Evolutionary conservation across 768 basidiomycete genomes (phyloP).

Genomic region (Psilocybe azurescens): DNA sequence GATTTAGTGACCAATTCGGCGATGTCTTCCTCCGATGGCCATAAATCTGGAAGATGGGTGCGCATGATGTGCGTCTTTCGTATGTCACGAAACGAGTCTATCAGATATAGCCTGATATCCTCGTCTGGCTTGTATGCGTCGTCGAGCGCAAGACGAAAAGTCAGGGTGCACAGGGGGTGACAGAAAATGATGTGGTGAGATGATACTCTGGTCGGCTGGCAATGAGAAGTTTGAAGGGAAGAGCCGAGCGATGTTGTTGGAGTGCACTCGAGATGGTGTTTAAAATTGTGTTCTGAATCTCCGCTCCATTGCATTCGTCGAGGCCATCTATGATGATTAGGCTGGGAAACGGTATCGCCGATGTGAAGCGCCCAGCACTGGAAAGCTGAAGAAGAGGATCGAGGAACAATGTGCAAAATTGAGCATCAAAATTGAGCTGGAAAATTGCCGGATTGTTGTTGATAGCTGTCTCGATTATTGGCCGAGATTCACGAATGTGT

Average conservation of each 20-base stretch:
- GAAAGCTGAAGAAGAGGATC: background rate
- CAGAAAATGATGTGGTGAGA: slow-evolving; percentile 3
- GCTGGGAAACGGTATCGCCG: too few species aligned
- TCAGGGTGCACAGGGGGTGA: background rate
- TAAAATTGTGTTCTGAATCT: slow-evolving; percentile 9
- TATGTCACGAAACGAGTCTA: slow-evolving; percentile 1
- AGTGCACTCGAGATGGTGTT: background rate
- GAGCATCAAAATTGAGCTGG: background rate
- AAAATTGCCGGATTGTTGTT: background rate
- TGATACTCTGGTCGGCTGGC: slow-evolving; percentile 17
- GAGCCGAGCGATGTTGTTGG: too few species aligned
- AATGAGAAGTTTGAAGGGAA: slow-evolving; percentile 9
- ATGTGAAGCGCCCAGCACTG: too few species aligned
- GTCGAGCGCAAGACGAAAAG: slow-evolving; percentile 1
- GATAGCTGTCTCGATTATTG: too few species aligned
- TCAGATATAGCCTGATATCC: slow-evolving; percentile 6
- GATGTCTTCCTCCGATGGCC: slow-evolving; percentile 7
- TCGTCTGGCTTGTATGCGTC: slow-evolving; percentile 4
- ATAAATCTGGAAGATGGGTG: background rate
- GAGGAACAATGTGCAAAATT: slow-evolving; percentile 14
- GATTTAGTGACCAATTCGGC: slow-evolving; percentile 7
- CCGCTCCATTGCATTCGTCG: background rate
- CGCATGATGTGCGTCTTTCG: background rate
- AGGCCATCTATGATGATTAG: too few species aligned
- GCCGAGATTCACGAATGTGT: too few species aligned